These are phyloP conservation scores for Hymenoscyphus salicellus DNA, from an alignment of 2,329 filamentous ascomycete species.

Conservation along the genomic window DNA sequence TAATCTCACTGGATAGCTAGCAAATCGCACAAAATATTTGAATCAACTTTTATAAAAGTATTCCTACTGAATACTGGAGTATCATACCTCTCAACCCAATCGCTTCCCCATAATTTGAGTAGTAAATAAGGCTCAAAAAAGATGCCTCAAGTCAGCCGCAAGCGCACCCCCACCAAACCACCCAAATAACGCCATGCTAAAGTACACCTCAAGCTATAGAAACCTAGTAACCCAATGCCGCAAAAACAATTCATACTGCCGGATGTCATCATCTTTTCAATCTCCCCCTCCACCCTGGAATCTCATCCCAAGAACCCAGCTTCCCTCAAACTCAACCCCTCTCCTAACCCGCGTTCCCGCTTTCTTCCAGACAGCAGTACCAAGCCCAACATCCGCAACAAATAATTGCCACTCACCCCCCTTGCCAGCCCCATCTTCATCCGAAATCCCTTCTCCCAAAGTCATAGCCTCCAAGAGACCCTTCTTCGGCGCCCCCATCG, in stretches of 20 bases:
- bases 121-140: no score
- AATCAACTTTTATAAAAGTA: slow-evolving; percentile 1
- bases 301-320: slow-evolving; percentile 75
- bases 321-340: slow-evolving; percentile 82
- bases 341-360: slow-evolving; percentile 76
- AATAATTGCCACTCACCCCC: slow-evolving; percentile 67
- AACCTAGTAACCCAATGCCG: not conserved
- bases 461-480: slow-evolving; percentile 74
- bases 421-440: slow-evolving; percentile 32
- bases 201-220: not conserved
- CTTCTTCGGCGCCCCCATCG: slow-evolving; percentile 81
- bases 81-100: not conserved
- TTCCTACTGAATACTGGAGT: not conserved
- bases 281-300: slow-evolving; percentile 31
- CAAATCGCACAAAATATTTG: no score
- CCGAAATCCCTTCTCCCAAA: slow-evolving; percentile 29
- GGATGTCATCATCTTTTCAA: not conserved
- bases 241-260: not conserved
- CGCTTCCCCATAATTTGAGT: not conserved
- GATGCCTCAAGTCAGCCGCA: not conserved
- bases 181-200: slow-evolving; percentile 1
- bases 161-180: not conserved
- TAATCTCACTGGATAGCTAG: no score
- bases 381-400: slow-evolving; percentile 83
- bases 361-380: slow-evolving; percentile 78